Evolutionary conservation across 2,329 filamentous ascomycete species (phyloP).

Genomic region (Phyllachora maydis): DNA sequence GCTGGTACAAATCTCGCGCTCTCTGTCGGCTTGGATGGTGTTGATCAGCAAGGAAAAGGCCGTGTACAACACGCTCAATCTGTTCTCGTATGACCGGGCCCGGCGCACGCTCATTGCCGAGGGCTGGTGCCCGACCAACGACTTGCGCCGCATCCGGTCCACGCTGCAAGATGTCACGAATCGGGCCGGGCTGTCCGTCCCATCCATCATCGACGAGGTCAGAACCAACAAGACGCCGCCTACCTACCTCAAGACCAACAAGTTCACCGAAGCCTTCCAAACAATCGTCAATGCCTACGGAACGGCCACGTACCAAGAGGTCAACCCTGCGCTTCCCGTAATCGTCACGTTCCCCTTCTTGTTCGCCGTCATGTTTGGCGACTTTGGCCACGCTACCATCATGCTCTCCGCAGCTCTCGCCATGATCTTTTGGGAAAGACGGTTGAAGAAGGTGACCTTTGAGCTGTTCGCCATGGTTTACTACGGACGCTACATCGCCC

Average conservation of each 20-base stretch:
- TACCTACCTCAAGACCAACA: slow-evolving; percentile 95
- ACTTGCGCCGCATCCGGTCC: slow-evolving; percentile 71
- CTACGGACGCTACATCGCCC: slow-evolving; percentile 94
- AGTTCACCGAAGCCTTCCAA: slow-evolving; percentile 94
- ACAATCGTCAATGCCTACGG: slow-evolving; percentile 98
- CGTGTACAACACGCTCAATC: slow-evolving; percentile 85
- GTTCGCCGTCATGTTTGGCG: slow-evolving; percentile 99
- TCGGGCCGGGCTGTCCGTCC: slow-evolving; percentile 84
- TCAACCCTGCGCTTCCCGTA: slow-evolving; percentile 88
- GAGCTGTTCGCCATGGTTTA: slow-evolving; percentile 97
- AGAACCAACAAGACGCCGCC: slow-evolving; percentile 92
- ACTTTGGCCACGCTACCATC: slow-evolving; percentile 81
- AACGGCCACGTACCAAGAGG: slow-evolving; percentile 89
- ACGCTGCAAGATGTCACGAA: slow-evolving; percentile 95
- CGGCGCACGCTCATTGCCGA: slow-evolving; percentile 93
- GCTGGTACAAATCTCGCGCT: slow-evolving; percentile 80
- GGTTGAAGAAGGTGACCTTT: slow-evolving; percentile 76
- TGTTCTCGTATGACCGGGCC: slow-evolving; percentile 90
- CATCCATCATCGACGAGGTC: slow-evolving; percentile 96
- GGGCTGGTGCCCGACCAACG: slow-evolving; percentile 90
- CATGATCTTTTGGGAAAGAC: slow-evolving; percentile 95
- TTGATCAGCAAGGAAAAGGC: slow-evolving; percentile 97
- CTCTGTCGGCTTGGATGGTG: slow-evolving; percentile 90
- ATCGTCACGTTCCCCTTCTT: slow-evolving; percentile 98
- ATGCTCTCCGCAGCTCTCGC: slow-evolving; percentile 68